These are phyloP conservation scores for Cordia subcordata DNA, from an alignment of 257 asterid genomes.

Conservation along the genomic window DNA sequence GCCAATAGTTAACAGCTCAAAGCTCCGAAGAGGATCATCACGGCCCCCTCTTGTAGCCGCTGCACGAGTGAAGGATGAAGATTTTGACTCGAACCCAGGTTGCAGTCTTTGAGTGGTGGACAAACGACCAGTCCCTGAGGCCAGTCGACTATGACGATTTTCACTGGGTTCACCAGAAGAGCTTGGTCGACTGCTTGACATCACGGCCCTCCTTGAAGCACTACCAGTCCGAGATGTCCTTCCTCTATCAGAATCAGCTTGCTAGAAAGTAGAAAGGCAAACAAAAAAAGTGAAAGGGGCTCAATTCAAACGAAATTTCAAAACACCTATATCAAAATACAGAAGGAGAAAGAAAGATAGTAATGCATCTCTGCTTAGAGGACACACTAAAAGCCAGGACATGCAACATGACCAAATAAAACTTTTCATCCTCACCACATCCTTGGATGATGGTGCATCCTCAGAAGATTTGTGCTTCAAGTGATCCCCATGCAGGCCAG, in stretches of 20 bases:
- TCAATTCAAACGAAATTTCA: neutral
- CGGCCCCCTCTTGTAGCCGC: slow-evolving; percentile 57
- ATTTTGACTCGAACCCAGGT: slow-evolving; percentile 64
- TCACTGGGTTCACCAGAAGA: slow-evolving; percentile 67
- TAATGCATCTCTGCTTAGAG: too few relatives aligned
- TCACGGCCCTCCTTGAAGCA: slow-evolving; percentile 56
- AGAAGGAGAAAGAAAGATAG: neutral
- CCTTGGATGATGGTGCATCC: slow-evolving; percentile 55
- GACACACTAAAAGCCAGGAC: too few relatives aligned
- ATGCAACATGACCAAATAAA: too few relatives aligned
- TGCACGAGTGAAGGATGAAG: slow-evolving; percentile 57
- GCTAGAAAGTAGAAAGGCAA: slow-evolving; percentile 33
- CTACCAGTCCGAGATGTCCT: slow-evolving; percentile 55
- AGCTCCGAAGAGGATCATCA: slow-evolving; percentile 73
- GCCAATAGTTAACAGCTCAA: slow-evolving; percentile 76
- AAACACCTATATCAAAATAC: neutral
- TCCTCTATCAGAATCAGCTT: slow-evolving; percentile 50
- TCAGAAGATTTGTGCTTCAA: slow-evolving; percentile 56
- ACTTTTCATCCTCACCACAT: slow-evolving; percentile 57
- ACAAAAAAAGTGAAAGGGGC: neutral
- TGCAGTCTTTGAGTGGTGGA: slow-evolving; percentile 50
- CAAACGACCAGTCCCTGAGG: slow-evolving; percentile 52
- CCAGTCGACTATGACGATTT: slow-evolving; percentile 40
- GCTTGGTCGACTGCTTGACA: slow-evolving; percentile 68
- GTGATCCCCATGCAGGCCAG: slow-evolving; percentile 58